Evolutionary conservation across 2,329 filamentous ascomycete genomes (phyloP), one percentile per base, ranked within the genome.

Genomic region (Chaetomiaceae sp.): DNA sequence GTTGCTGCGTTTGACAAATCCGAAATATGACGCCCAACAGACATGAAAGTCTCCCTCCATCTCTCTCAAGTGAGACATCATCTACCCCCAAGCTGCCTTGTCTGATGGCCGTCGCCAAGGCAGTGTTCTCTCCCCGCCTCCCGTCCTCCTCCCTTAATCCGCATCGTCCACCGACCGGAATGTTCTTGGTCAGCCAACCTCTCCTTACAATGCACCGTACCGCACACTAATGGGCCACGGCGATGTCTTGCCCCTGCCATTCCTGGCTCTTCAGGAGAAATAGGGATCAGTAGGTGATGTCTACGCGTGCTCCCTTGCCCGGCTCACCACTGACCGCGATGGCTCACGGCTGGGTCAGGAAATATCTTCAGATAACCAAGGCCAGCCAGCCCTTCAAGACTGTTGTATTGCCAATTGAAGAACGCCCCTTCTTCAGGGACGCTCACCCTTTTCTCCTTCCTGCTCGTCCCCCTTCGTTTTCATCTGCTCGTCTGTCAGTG

Each of bases 321-420:
- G 21, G 5, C 17, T 46, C 44, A 13, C n/a, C 25, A n/a, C 30
- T 42, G 39, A 30, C 16, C 30, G 39, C 10, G 30, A 46, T 30
- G 19, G 43, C 31, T 44, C 20, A 58, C 23, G 51, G 49, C 55
- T 58, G 51, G 57, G 55, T 25, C 37, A 38, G 31, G 23, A 30
- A 31, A 31, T 5, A 43, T 37, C 37, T 30, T n/a, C 35, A 27
- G n/a, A 42, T n/a, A 37, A 31, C 16, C 37, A n/a, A 27, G 27
- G 40, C 45, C 43, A 50, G 23, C 54, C 51, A 57, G 37, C 45
- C 48, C 41, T 58, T 55, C 53, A 45, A 19, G 46, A 52, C 42
- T 30, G 25, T n/a, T 40, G 20, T 44, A 38, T 45, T 21, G 33
- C 13, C 21, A 9, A 20, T 27, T 48, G 33, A 42, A 27, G 20